Evolutionary conservation across 495 filamentous ascomycete genomes (phyloP), one percentile per base, ranked within the genome.

Genomic region (Penicillium soppii): DNA sequence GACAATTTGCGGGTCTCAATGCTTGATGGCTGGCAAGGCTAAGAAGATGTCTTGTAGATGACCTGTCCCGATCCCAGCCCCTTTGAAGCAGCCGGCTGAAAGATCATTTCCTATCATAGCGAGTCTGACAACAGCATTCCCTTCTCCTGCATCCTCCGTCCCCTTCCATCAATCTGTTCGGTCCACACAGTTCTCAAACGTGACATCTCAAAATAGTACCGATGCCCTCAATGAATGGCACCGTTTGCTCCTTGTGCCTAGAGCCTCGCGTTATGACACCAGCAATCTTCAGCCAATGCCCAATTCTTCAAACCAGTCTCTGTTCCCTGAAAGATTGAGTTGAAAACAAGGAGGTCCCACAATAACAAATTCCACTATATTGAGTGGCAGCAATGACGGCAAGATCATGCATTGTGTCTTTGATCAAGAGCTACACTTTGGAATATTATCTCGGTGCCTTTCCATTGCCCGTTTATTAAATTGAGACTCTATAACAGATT

Each of bases 1-100:
- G 73, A 78, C 29, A 74, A 69, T 7, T 47, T 78, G 5, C 52
- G 61, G 8, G 64, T 68, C 4, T 78, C 72, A 70, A 77, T 80
- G 54, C 21, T 60, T 21, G 52, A 48, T 29, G 52, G 53, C 13
- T 54, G 56, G 62, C 30, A 44, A 10, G 49, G 57, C 42, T 66
- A 58, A 45, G 56, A 69, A 29, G 73, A 76, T 43, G 68, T 66
- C 29, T 56, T 79, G n/a, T 70, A 76, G 54, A 78, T 74, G 5
- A 77, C 63, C 7, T 69, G 69, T 60, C 74, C 76, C 12, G 76
- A 81, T 44, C 57, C 80, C 1, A 63, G 54, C 1, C 44, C 62
- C 3, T 79, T 73, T 51, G 66, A 73, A 21, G 27, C 60, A 6
- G 54, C 66, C 1, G 78, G 78, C n/a, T 73, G 75, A 16, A 77